Base-by-base conservation (phyloP, 495 filamentous ascomycete genomes). In the Hyaloscypha finlandica region DNA sequence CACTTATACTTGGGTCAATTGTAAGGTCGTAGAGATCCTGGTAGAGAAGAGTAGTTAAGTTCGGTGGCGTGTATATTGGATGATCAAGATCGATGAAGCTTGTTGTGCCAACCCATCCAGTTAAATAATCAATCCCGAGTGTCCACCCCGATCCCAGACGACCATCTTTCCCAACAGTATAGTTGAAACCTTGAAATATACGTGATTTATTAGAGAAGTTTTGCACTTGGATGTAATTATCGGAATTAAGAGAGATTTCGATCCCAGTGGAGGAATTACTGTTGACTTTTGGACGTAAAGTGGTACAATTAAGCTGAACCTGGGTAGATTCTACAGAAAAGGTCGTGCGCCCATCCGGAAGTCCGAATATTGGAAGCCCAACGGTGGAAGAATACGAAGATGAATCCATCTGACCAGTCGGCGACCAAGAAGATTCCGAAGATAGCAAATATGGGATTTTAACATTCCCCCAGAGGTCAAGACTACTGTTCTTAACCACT, bases 401-500 rank as follows among this genome's bases (percentile, higher is more conserved):
- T 39, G 56, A 20, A 16, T 31, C 58, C n/a, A 48, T 54, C 2
- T 30, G 19, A 14, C 56, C n/a, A 11, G 61, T 31, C 19, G 37
- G 33, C 14, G 14, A 25, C 56, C 58, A 67, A 30, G 16, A 29
- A 29, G 4, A 4, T 11, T 11, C n/a, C 8, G 51, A 20, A 30
- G 33, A 53, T 19, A 57, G 61, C 2, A 67, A 45, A 32, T 31
- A 52, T 20, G 64, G 64, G 57, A 67, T 67, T 29, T 61, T 60
- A 20, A 67, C 42, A 45, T 67, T 67, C 11, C 32, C 33, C 42
- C 56, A 67, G 29, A 67, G 55, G 37, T 67, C 64, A 19, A 25
- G 30, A 8, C 12, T 55, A 25, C 30, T 14, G 20, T 16, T 29
- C 29, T 65, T 58, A 20, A 31, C 22, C 20, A n/a, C n/a, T n/a